Evolutionary conservation across 441 rosid genomes (phyloP), one percentile per base, ranked within the genome.

Genomic region (Pelargonium citronellum): DNA sequence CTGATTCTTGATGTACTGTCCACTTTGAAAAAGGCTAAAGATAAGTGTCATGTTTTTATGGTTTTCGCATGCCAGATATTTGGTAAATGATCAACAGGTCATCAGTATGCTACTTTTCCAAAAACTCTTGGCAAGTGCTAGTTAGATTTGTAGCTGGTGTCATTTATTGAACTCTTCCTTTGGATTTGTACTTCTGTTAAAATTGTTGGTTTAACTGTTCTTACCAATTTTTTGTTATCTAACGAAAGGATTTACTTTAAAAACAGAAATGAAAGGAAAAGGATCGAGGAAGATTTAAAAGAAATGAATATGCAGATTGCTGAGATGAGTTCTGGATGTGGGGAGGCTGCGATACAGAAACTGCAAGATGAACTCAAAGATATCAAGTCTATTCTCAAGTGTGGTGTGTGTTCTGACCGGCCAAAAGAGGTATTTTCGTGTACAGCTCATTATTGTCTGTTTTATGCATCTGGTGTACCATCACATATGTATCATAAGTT

Each of bases 391-490:
- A 87, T 90, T 49, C 95, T 95, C 68, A 95, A 92, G 79, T 95
- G 99, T 73, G 87, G 98, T 5, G 98, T 95, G 63, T 95, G 99
- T 78, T 90, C 85, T 47, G 99, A 92, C 83, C 83, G 98, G 73
- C 95, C 98, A 49, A 95, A 95, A 79, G 97, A 94, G 95, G 98
- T 87, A 75, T 4, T 47, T 5, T 44, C 20, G 17, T 22, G 2
- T 19, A 17, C 41, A n/a, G 4, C 22, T 37, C 0, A 7, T 57
- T 7, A n/a, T 12, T 22, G 6, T 30, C 68, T 44, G 41, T 37
- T 37, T 37, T 37, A 6, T 37, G 41, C 41, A 37, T 37, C 41
- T 37, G 41, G 41, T 37, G 41, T 37, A 37, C 8, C 41, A 37
- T 37, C 41, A 37, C 41, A 69, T 17, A 37, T 51, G 6, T 5